These are phyloP conservation scores for Centella asiatica DNA, from an alignment of 129 eudicot species.

Conservation along the genomic window DNA sequence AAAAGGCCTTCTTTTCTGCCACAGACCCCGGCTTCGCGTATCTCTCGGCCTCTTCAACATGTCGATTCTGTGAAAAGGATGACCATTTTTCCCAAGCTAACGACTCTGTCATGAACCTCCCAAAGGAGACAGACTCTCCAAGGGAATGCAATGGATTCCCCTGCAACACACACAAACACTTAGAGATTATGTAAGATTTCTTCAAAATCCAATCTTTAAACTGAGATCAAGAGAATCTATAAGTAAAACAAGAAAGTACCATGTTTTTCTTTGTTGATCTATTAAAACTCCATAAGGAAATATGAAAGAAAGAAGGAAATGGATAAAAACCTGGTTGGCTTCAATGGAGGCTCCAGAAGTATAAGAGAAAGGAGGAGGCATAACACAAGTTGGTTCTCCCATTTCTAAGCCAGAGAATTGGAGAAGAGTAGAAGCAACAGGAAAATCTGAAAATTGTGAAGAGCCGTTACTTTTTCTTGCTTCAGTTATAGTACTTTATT, in stretches of 20 bases:
- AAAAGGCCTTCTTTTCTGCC: constrained; percentile 84
- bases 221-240: background rate
- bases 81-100: constrained; percentile 95
- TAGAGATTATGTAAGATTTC: background rate
- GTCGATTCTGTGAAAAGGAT: constrained; percentile 52
- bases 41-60: constrained; percentile 85
- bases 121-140: constrained; percentile 77
- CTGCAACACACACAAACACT: constrained; percentile 18
- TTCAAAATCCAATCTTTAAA: background rate
- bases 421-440: constrained; percentile 7
- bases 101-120: constrained; percentile 70
- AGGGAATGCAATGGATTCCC: constrained; percentile 48
- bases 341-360: constrained; percentile 39
- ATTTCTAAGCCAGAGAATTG: constrained; percentile 19
- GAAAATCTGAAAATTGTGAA: background rate
- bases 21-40: constrained; percentile 87
- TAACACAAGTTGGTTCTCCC: constrained; percentile 77
- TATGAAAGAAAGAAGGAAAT: background rate
- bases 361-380: constrained; percentile 59
- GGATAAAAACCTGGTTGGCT: constrained; percentile 30
- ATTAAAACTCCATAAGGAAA: too few relatives aligned
- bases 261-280: too few relatives aligned
- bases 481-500: constrained; percentile 5
- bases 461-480: constrained; percentile 7
- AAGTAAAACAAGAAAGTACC: too few relatives aligned